Evolutionary conservation across 2,329 filamentous ascomycete species (phyloP), one percentile per base, ranked within the genome.

Genomic region (Chaetomium sp.): DNA sequence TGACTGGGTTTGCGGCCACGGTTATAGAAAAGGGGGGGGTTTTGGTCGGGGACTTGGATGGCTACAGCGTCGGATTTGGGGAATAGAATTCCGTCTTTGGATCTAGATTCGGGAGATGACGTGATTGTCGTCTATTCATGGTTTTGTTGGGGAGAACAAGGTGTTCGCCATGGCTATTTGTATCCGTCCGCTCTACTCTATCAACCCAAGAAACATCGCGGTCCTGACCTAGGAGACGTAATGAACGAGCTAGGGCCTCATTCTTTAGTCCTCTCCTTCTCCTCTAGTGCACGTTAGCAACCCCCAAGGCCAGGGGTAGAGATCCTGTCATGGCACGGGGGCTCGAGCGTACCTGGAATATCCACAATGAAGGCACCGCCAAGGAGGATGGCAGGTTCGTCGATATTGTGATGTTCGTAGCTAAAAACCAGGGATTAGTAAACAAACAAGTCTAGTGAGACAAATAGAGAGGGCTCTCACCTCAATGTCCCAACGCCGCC

Each of bases 401-500:
- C 78, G 61, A 95, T 85, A 69, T 77, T 91, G 71, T 90, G 83
- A 76, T 95, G 91, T 71, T 95, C 91, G 74, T 95, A 96, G 76
- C 90, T 90, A 56, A 47, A 2, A 51, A 27, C 4, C 27, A 27
- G 19, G 31, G 42, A 13, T 35, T 50, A 31, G 47, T 4, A 12
- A 61, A 60, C 70, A 29, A 38, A 4, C 50, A 33, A 31, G 2
- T 4, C 35, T 42, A n/a, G 16, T 7, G 38, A 9, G 35, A 70
- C 70, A 49, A 62, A 7, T 29, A 53, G 13, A 55, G 57, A 25
- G 60, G 12, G 47, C 38, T 27, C 58, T 53, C 47, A 90, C 88
- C 90, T 94, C 71, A 96, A 75, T 2, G 90, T 91, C 0, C 90
- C 91, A 1, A 95, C 88, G 70, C 91, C 92, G n/a, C 92, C 92